Evolutionary conservation across 176 grass and related monocot species (phyloP), one percentile per base, ranked within the genome.

Genomic region (Carex kokanica): DNA sequence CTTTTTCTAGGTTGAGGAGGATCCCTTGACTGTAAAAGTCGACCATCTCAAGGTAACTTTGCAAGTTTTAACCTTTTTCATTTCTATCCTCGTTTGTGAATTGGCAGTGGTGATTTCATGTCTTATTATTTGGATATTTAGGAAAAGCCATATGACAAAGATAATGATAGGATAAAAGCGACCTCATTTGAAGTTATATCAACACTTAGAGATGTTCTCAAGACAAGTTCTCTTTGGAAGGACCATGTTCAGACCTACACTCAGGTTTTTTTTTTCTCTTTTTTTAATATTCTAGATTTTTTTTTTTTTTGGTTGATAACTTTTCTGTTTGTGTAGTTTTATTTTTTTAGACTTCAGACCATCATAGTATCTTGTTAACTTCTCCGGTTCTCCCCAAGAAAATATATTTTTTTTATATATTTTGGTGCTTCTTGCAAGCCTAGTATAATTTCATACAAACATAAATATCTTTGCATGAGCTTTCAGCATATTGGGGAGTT

Each of bases 141-240:
- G 96, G 96, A 98, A 84, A 90, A 90, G 5, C 66, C 96, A 17
- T 98, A 93, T 78, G 86, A 93, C 69, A 93, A 95, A 85, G 96
- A 98, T 78, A 93, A 95, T 79, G 93, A 98, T 88, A 77, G 93
- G 74, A 89, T 98, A 69, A 91, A 95, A 88, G 96, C 96, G 59
- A 98, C 93, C n/a, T 93, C 93, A 79, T 98, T 95, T 84, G 96
- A 98, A 93, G 96, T 98, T 84, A 98, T 95, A 93, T 91, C 96
- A 83, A 98, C 96, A 80, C 90, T 98, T 79, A 90, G 96, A 90
- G 96, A 95, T 83, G 93, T 98, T 83, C 89, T 95, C 63, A 95
- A 83, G 83, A 83, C 89, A 83, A 98, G 91, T 87, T 78, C 90
- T 64, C 89, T 95, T 91, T 98, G 95, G 95, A 98, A 90, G 83